Conservation (phyloP, 768 basidiomycete species). For the Fomitopsis serialis region DNA sequence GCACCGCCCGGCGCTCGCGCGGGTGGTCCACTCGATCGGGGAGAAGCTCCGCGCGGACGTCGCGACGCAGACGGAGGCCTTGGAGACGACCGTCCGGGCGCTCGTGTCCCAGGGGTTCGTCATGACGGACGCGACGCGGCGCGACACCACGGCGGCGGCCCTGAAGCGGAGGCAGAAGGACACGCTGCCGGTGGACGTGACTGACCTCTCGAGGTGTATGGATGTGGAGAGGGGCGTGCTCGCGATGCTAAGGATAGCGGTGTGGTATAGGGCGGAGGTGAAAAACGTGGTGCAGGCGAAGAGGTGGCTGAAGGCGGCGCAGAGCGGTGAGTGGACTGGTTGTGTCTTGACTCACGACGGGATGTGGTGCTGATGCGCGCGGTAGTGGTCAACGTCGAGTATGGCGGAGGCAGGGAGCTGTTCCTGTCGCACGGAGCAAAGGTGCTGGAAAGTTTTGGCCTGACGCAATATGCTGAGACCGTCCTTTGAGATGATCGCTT, state of each 20-base stretch:
- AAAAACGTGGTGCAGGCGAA: not conserved
- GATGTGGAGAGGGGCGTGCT: too few relatives aligned
- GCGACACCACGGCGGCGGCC: slow-evolving; percentile 7
- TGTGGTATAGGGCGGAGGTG: too few relatives aligned
- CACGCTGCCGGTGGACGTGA: not conserved
- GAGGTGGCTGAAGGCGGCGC: too few relatives aligned
- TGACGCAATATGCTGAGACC: too few relatives aligned
- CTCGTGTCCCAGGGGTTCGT: slow-evolving; percentile 9
- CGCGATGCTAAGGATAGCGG: too few relatives aligned
- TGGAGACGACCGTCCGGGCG: slow-evolving; percentile 4
- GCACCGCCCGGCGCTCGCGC: slow-evolving; percentile 7
- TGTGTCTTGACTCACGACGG: not conserved
- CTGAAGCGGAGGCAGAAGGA: slow-evolving; percentile 4
- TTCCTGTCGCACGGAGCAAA: slow-evolving; percentile 9
- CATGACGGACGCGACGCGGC: slow-evolving; percentile 1
- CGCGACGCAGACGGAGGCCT: slow-evolving; percentile 1
- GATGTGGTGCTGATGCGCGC: too few relatives aligned
- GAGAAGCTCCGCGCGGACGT: slow-evolving; percentile 9
- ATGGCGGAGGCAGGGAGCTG: slow-evolving; percentile 9
- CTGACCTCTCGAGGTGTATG: too few relatives aligned
- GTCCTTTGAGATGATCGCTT: too few relatives aligned
- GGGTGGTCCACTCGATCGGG: slow-evolving; percentile 8
- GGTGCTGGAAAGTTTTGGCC: not conserved
- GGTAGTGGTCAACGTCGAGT: slow-evolving; percentile 6
- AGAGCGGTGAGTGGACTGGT: not conserved